Percentiles rank a stretch among this genome's conserved stretches.
phyloP scores from a whole-genome alignment of 169 alveolate genomes.

The Plasmodium fragile region DNA sequence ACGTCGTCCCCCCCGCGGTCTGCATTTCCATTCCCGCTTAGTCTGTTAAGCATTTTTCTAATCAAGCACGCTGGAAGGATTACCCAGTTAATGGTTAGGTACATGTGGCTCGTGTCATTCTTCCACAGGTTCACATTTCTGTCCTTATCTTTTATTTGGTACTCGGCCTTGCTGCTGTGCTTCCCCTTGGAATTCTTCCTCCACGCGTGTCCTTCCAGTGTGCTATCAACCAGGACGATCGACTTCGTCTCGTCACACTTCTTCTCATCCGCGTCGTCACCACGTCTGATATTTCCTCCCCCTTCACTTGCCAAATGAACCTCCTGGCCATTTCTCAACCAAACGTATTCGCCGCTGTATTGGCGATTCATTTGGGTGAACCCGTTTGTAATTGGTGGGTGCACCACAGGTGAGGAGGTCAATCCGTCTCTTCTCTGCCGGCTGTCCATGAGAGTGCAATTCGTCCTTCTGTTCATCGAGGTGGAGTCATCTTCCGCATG shows the following conservation, averaged over 20 bases:
- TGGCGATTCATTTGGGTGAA: neutral
- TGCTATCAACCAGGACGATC: neutral
- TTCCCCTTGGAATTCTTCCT: neutral
- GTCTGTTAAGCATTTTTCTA: neutral
- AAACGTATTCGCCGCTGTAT: constrained; percentile 21
- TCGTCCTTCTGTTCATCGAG: neutral
- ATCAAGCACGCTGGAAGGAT: neutral
- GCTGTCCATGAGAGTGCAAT: neutral
- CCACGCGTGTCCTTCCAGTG: neutral
- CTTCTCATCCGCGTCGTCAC: neutral
- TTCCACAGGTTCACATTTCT: neutral
- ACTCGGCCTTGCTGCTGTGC: neutral
- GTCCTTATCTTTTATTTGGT: constrained; percentile 5
- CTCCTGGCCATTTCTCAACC: neutral
- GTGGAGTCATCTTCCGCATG: neutral
- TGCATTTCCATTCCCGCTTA: neutral
- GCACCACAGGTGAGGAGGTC: neutral
- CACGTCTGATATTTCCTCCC: neutral
- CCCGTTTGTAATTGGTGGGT: neutral
- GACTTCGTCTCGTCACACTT: neutral
- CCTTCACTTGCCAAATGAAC: neutral
- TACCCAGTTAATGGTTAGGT: constrained; percentile 14
- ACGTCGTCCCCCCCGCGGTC: neutral
- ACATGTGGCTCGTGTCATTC: neutral
- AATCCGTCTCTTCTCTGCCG: neutral